phyloP scores from a whole-genome alignment of 352 stramenopile species.

The Elongisporangium anandrum region DNA sequence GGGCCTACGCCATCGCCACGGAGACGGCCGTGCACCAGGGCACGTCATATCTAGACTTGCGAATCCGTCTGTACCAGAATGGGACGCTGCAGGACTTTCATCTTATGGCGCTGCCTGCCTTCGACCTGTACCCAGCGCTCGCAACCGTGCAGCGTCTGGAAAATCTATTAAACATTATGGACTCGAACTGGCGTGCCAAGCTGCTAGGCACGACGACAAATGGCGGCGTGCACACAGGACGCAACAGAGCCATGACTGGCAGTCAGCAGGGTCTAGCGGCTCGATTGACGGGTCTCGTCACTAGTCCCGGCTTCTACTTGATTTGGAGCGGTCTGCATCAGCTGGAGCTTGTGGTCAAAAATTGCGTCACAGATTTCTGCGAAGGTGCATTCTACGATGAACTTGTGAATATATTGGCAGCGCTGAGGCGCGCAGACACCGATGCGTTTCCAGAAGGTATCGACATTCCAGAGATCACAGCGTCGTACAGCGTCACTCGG shows the following conservation, averaged over 20 bases:
- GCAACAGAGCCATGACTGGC: constrained; percentile 33
- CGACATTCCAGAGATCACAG: constrained; percentile 34
- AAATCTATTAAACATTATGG: constrained; percentile 39
- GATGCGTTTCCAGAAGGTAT: constrained; percentile 17
- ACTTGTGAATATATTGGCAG: constrained; percentile 35
- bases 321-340: constrained; percentile 60
- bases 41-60: constrained; percentile 53
- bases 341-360: constrained; percentile 57
- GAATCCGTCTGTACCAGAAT: constrained; percentile 52
- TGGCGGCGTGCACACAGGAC: constrained; percentile 33
- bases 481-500: constrained; percentile 19
- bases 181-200: constrained; percentile 47
- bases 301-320: constrained; percentile 44
- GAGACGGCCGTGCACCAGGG: constrained; percentile 44
- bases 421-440: constrained; percentile 17
- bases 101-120: constrained; percentile 37
- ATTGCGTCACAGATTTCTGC: constrained; percentile 37
- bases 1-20: constrained; percentile 44
- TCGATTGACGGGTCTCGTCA: constrained; percentile 35
- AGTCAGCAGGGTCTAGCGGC: constrained; percentile 41
- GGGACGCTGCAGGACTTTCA: constrained; percentile 51
- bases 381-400: constrained; percentile 51
- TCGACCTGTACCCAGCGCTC: constrained; percentile 32
- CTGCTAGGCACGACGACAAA: constrained; percentile 46
- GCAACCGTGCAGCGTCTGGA: constrained; percentile 31